Evolutionary conservation across 768 basidiomycete species (phyloP), one percentile per base, ranked within the genome.

Genomic region (Mycena capillaripes): DNA sequence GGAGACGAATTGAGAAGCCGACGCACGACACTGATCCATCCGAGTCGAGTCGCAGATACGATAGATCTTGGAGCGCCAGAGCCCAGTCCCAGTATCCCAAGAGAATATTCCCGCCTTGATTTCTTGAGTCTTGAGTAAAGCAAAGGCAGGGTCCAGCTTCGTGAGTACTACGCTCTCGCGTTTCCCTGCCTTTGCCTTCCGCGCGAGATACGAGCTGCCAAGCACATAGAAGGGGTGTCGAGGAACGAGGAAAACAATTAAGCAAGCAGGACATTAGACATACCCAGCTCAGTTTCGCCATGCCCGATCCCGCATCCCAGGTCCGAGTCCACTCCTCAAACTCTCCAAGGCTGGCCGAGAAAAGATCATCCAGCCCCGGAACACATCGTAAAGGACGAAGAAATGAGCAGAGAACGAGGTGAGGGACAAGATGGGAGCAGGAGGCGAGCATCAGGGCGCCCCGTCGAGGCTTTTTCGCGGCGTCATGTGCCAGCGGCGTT

Each of bases 161-260:
- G 30, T 66, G 56, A 66, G 65, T 30, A 64, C 65, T 66, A 32
- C 65, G 65, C 65, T 66, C 65, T 58, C 65, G 65, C 65, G 29
- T 66, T 66, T 42, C 29, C 65, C 65, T 52, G 65, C 36, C 52
- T 52, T 66, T 42, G n/a, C 60, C 29, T 44, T 44, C 16, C 14
- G 16, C 17, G 19, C 16, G 19, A 44, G 1, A 17, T 17, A 42
- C 36, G 16, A 44, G 42, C 2, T 17, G 19, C 16, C 42, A 6
- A 19, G 42, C 16, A 44, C 42, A 17, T 12, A 44, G 42, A 21
- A 17, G 42, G 19, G 7, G 19, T 17, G 42, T 44, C 14, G 42
- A 44, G 16, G 16, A 17, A 17, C 7, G 3, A 44, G 38, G 38
- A 38, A 10, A 38, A 8, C n/a, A 10, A 16, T 38, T 16, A 10